Base-by-base conservation (phyloP, 2,329 filamentous ascomycete genomes). In the Talaromyces atroroseus region DNA sequence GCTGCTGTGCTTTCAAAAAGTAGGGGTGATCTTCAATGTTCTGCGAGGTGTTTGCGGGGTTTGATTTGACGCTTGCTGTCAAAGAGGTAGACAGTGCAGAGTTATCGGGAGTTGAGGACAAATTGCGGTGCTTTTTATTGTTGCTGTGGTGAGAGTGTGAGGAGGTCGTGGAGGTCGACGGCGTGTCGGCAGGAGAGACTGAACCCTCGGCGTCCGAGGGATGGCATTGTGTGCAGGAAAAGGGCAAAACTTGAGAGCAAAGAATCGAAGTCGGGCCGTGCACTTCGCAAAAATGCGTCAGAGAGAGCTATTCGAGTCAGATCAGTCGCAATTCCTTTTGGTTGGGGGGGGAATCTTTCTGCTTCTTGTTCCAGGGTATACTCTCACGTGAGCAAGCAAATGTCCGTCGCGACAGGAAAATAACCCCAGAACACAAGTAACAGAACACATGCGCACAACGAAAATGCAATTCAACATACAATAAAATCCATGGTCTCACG, bases 241-340 rank as follows among this genome's bases (percentile, higher is more conserved):
- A 74, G 14, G 80, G 80, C 49, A 80, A 73, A 61, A 82, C 78
- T 67, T 83, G 81, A 58, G 81, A 83, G 69, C 81, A 83, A 61
- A 84, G 80, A 68, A 83, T 82, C 56, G 80, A 82, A 52, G 81
- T 84, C 18, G 81, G 81, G 67, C 81, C 81, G 76, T 84, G 80
- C 69, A 81, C 74, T 72, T 84, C 81, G 71, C 81, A 84, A 68
- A 84, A 84, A 72, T 84, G 81, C 61, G 81, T 82, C 61, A 84
- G 76, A 64, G 81, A 83, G 66, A 84, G 78, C 81, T 84, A 64
- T 50, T 3, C 8, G 29, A 18, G 7, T 18, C 16, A 42, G 5
- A 38, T 56, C 40, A 56, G 53, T 21, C 21, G 38, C n/a, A 36
- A 21, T 24, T 32, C 26, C n/a, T 29, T 24, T 18, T 24, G 24